Conservation (phyloP, 768 basidiomycete species). For the Tricholoma sp. region DNA sequence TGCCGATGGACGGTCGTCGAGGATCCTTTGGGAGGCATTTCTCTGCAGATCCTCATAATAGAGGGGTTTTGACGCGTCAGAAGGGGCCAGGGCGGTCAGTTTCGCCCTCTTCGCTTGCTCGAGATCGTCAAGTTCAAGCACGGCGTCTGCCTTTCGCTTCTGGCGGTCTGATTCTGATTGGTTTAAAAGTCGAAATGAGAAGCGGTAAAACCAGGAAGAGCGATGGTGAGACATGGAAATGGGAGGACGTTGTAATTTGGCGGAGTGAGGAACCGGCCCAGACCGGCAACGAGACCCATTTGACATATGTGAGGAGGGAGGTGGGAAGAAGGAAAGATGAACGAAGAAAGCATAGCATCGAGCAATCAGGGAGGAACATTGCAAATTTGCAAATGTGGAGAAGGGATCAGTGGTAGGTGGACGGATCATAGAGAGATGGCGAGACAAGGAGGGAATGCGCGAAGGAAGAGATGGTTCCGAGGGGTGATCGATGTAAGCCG, state of each 20-base stretch:
- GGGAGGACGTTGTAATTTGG: not conserved
- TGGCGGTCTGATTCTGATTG: not conserved
- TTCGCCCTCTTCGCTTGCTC: not conserved
- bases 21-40: constrained; percentile 10
- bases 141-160: not conserved
- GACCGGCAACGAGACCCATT: not conserved
- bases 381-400: not conserved
- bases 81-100: not conserved
- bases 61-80: constrained; percentile 5
- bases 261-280: not conserved
- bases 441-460: not conserved
- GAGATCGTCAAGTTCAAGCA: not conserved
- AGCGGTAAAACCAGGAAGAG: not conserved
- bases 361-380: not conserved
- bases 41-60: not conserved
- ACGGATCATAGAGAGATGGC: not conserved
- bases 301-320: not conserved
- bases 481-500: not conserved
- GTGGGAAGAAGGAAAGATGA: not conserved
- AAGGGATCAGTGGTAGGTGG: not conserved
- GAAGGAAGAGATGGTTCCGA: not conserved
- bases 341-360: not conserved
- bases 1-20: constrained; percentile 17
- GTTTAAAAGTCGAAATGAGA: not conserved
- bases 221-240: not conserved